Base-by-base conservation (phyloP, 805 yeast species). In the Saccharomyces paradoxus region DNA sequence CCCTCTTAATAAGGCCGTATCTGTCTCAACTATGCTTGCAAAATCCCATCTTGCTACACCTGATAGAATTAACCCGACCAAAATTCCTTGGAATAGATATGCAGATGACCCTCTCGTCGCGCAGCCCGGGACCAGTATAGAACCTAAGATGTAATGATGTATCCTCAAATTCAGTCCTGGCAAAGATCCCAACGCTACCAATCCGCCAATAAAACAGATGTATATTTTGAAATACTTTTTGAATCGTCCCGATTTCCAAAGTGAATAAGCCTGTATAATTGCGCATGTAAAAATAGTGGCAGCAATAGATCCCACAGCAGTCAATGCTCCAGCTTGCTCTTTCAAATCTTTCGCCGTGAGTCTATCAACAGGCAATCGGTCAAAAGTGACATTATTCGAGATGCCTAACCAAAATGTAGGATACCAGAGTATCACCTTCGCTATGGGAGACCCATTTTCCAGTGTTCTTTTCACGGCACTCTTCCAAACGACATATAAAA, bases 21-120 rank as follows among this genome's bases (percentile, higher is more conserved):
- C 79, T 0, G 96, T 88, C 64, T 92, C 97, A 1, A 87, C 82
- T 54, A 92, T 82, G 13, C 96, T 83, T 2, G 95, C 97, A 63
- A 87, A 83, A 54, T 94, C 97, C 99, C 99, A 92, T 54, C 95
- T 75, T 0, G 95, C 81, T 1, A 89, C 82, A 0, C 99, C 99
- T 24, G 91, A 86, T 5, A 90, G 75, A 50, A 87, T 77, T 48
- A 92, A 73, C 0, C 97, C 99, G 0, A 89, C 67, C 26, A 92
- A 72, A 0, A 92, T 79, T 1, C 97, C 98, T 66, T 91, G 97
- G 64, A 88, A 86, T 8, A 86, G 62, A 60, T 86, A 74, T 0
- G 91, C 90, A 0, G 87, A 76, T 46, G 80, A 65, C 0, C 94
- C 91, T 59, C 82, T 74, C 0, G 92, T 87, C 2, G 83, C 77